These are phyloP conservation scores for Limnomonas spitsbergensis DNA, from an alignment of 139 green algal genomes.

Conservation along the genomic window DNA sequence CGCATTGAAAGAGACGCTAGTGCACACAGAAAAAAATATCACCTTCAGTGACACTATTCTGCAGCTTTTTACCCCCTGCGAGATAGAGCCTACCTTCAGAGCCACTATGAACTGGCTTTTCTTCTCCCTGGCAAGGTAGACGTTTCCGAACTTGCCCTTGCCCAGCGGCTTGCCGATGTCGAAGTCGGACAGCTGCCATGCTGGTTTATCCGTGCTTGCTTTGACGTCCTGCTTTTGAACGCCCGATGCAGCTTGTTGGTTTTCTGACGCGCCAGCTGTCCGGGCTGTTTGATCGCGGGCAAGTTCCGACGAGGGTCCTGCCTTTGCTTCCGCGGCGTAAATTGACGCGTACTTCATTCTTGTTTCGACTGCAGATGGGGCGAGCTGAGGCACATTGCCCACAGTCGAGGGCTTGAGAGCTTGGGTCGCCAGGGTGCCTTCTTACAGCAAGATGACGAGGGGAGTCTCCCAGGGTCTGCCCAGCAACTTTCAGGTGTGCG, in stretches of 20 bases:
- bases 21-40: too few species aligned
- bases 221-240: not conserved
- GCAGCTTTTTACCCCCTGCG: too few species aligned
- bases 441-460: too few species aligned
- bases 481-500: too few species aligned
- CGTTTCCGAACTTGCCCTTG: constrained; percentile 97
- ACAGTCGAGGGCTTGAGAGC: not conserved
- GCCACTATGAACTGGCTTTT: constrained; percentile 90
- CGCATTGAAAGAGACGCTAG: too few species aligned
- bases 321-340: not conserved
- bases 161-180: constrained; percentile 95
- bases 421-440: not conserved
- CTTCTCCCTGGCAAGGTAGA: constrained; percentile 96
- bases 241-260: too few species aligned
- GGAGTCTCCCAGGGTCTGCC: too few species aligned
- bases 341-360: not conserved
- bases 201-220: not conserved
- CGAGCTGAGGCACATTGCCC: not conserved
- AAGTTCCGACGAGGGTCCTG: not conserved
- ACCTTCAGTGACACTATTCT: too few species aligned
- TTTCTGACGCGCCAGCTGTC: not conserved
- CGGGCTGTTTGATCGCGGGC: not conserved
- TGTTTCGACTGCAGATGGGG: not conserved
- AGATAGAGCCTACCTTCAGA: constrained; percentile 84
- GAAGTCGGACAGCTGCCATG: constrained; percentile 91